Conservation (phyloP, 1,139 yeast genomes). For the Saccharomycopsis hybrid region DNA sequence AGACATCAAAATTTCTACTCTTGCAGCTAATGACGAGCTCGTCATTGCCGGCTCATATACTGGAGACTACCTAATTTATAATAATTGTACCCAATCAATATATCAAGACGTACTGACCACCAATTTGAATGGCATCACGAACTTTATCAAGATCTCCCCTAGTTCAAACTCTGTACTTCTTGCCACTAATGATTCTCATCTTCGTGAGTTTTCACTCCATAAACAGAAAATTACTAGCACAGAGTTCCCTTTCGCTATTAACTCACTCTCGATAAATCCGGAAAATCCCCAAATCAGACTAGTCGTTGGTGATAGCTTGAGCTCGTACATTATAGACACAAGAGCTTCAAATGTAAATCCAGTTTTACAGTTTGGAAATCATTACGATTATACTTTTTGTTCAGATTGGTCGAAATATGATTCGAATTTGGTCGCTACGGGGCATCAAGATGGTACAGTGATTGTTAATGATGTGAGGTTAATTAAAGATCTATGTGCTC, state of each 20-base stretch:
- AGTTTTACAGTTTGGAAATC: constrained; percentile 35
- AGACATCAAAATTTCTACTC: constrained; percentile 37
- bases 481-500: not conserved
- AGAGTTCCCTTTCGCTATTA: constrained; percentile 43
- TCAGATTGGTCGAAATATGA: constrained; percentile 48
- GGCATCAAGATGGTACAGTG: constrained; percentile 57
- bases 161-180: constrained; percentile 26
- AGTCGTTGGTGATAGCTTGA: constrained; percentile 46
- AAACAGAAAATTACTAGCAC: constrained; percentile 23
- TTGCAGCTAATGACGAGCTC: constrained; percentile 38
- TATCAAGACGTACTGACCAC: constrained; percentile 39
- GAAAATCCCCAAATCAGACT: constrained; percentile 34
- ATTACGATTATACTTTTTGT: constrained; percentile 50
- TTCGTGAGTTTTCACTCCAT: constrained; percentile 37
- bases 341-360: constrained; percentile 26
- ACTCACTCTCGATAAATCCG: constrained; percentile 42
- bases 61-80: constrained; percentile 43
- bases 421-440: constrained; percentile 44
- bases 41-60: constrained; percentile 51
- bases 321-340: constrained; percentile 41
- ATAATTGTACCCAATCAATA: constrained; percentile 27
- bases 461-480: constrained; percentile 46
- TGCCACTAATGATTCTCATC: constrained; percentile 44
- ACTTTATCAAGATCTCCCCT: constrained; percentile 37
- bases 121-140: constrained; percentile 48